These are phyloP conservation scores for Neopestalotiopsis clavispora DNA, from an alignment of 2,329 filamentous ascomycete species.

Conservation along the genomic window DNA sequence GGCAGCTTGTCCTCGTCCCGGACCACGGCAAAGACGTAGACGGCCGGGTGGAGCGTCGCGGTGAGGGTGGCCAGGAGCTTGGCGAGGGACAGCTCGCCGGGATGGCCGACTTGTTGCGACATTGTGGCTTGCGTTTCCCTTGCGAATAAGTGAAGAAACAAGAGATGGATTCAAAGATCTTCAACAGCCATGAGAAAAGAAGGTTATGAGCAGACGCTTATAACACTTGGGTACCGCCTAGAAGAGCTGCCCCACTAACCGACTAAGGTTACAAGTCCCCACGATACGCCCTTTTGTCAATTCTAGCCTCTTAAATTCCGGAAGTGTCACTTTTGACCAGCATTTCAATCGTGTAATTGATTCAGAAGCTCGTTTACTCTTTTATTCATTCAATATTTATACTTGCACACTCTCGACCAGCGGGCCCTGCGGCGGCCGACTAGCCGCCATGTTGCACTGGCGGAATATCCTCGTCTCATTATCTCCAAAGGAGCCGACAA, in stretches of 20 bases:
- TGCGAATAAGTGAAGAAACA: neutral
- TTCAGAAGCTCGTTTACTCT: neutral
- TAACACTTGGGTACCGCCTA: too few relatives aligned
- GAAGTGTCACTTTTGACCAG: too few relatives aligned
- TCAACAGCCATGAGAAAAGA: neutral
- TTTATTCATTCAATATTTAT: neutral
- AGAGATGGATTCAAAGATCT: neutral
- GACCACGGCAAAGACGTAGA: constrained; percentile 3
- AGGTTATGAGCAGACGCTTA: too few relatives aligned
- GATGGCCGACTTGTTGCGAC: neutral
- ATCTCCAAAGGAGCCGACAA: constrained; percentile 74
- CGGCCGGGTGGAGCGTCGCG: neutral
- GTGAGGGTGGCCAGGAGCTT: constrained; percentile 3
- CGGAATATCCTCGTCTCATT: constrained; percentile 75
- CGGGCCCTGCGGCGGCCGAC: constrained; percentile 58
- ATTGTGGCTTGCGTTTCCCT: neutral
- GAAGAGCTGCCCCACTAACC: neutral
- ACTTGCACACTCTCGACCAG: neutral
- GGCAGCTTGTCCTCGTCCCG: neutral
- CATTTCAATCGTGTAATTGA: neutral
- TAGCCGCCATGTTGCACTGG: constrained; percentile 78
- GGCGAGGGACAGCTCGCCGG: constrained; percentile 1
- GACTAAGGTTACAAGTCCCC: neutral
- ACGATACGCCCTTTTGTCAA: neutral
- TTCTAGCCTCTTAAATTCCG: neutral